Percentiles rank a stretch among this genome's conserved stretches.
Conservation (phyloP, 2,329 filamentous ascomycete genomes). For the Aspergillus sp. region DNA sequence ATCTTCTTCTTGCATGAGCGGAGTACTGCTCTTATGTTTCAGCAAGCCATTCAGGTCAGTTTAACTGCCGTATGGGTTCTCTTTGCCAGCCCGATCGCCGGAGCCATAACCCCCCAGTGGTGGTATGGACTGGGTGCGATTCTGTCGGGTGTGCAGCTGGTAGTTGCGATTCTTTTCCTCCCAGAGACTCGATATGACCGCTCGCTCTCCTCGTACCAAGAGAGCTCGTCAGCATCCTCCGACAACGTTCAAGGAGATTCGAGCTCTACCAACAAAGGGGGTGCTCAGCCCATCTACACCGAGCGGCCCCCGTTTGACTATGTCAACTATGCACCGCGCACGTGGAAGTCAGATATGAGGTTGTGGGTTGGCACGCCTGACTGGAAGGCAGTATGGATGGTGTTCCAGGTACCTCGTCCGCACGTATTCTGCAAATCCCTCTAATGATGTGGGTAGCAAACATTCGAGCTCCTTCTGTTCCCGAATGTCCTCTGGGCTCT, state of each 20-base stretch:
- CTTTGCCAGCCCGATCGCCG: conserved; percentile 44
- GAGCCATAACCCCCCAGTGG: conserved; percentile 38
- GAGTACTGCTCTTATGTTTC: conserved; percentile 39
- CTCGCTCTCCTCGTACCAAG: conserved; percentile 36
- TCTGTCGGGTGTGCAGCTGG: conserved; percentile 30
- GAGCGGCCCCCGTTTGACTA: conserved; percentile 32
- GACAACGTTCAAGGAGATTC: conserved; percentile 5
- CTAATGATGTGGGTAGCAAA: conserved; percentile 18
- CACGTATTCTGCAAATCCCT: not conserved
- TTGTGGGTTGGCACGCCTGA: conserved; percentile 40
- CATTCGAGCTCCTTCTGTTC: conserved; percentile 35
- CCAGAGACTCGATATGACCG: conserved; percentile 46
- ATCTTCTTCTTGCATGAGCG: conserved; percentile 48
- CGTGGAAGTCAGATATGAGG: conserved; percentile 34
- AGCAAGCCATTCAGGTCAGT: conserved; percentile 41
- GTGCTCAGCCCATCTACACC: conserved; percentile 11
- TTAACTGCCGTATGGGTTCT: conserved; percentile 38
- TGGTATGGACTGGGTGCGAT: conserved; percentile 45
- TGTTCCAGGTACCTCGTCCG: conserved; percentile 13
- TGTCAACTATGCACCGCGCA: conserved; percentile 36
- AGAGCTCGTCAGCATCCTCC: conserved; percentile 13
- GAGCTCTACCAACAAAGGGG: conserved; percentile 7
- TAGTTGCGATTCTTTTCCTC: conserved; percentile 39
- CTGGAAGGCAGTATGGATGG: conserved; percentile 29
- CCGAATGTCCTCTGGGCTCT: conserved; percentile 45